phyloP scores from a whole-genome alignment of 441 rosid genomes.

The Syzygium syzygioides region DNA sequence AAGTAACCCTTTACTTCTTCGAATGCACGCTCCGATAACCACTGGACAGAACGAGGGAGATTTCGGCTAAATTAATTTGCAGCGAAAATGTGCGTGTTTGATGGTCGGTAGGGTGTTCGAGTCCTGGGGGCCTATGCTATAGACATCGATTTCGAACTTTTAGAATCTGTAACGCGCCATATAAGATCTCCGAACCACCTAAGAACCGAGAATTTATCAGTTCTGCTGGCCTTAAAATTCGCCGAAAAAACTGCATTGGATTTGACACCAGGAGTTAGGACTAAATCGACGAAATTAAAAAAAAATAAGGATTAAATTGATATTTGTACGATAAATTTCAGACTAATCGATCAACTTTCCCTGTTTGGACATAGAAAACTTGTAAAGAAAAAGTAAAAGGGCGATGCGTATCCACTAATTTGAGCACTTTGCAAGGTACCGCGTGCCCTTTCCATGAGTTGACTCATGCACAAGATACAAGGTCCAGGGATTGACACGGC shows the following conservation, averaged over 20 bases:
- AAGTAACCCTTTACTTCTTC: background rate
- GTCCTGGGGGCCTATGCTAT: fast-evolving
- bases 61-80: too few species aligned
- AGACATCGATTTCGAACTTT: background rate
- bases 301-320: too few species aligned
- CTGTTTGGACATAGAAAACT: too few species aligned
- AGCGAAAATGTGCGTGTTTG: background rate
- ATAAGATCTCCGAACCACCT: background rate
- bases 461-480: background rate
- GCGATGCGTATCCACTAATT: background rate
- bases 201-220: background rate
- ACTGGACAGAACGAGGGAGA: too few species aligned
- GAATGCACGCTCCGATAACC: too few species aligned
- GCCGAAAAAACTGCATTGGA: too few species aligned
- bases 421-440: fast-evolving
- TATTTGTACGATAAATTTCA: too few species aligned
- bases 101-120: fast-evolving
- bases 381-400: too few species aligned
- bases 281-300: too few species aligned
- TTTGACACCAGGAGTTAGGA: too few species aligned
- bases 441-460: fast-evolving
- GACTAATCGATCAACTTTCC: too few species aligned
- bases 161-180: background rate
- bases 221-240: too few species aligned
- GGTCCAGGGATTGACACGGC: background rate